Percentiles rank a stretch among this genome's conserved stretches.
Evolutionary conservation across 371 early-diverging fungal species (phyloP).

Genomic region (Mucor circinelloides): DNA sequence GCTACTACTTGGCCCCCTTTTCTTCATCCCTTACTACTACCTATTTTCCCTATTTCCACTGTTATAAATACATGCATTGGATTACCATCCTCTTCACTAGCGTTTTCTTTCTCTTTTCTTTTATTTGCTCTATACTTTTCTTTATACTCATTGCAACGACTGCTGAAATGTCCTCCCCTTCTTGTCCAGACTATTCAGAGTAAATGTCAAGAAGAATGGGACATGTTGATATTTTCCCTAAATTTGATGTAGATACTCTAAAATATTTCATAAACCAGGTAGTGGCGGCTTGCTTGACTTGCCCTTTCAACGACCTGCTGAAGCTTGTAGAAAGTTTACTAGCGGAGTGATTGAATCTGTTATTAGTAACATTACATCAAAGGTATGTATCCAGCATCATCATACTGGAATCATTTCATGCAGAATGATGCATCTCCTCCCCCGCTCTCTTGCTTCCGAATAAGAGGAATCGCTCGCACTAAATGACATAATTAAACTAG

Average conservation of each 20-base stretch:
- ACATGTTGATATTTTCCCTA: neutral
- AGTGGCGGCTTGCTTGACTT: constrained; percentile 41
- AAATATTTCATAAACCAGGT: constrained; percentile 38
- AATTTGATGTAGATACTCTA: constrained; percentile 22
- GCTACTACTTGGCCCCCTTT: neutral
- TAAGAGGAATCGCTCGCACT: neutral
- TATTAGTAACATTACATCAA: constrained; percentile 40
- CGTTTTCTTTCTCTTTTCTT: constrained; percentile 8
- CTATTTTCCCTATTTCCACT: neutral
- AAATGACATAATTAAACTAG: constrained; percentile 19
- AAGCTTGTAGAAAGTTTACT: constrained; percentile 45
- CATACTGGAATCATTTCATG: too few relatives aligned
- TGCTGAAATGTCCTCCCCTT: neutral
- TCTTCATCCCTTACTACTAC: neutral
- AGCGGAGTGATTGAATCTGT: constrained; percentile 43
- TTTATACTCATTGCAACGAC: constrained; percentile 2
- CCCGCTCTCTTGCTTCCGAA: neutral
- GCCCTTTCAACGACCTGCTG: constrained; percentile 48
- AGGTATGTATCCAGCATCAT: constrained; percentile 19
- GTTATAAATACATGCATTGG: constrained; percentile 5
- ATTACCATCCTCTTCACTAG: neutral
- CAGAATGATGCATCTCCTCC: neutral
- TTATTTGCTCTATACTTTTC: constrained; percentile 1
- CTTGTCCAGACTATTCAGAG: constrained; percentile 33
- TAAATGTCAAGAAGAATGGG: neutral